Percentiles rank a stretch among this genome's conserved stretches.
These are phyloP conservation scores for Tylopilus intermedius DNA, from an alignment of 768 basidiomycete genomes.

Conservation along the genomic window DNA sequence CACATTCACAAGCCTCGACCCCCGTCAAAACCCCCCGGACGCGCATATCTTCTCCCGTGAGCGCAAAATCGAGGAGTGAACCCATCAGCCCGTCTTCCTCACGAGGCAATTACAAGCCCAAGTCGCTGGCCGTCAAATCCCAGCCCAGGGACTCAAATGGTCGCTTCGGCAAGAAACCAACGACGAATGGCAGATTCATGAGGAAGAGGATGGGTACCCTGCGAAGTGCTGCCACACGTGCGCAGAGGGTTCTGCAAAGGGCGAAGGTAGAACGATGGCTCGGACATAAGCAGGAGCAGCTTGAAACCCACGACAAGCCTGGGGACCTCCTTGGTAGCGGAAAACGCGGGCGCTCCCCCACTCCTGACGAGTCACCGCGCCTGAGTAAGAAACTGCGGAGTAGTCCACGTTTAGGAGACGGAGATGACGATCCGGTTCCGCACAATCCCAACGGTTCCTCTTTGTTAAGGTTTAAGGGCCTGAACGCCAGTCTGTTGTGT, in stretches of 20 bases:
- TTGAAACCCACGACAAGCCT: slow-evolving; percentile 11
- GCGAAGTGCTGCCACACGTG: slow-evolving; percentile 31
- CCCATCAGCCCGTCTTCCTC: slow-evolving; percentile 22
- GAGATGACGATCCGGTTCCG: slow-evolving; percentile 27
- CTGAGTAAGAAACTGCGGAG: slow-evolving; percentile 26
- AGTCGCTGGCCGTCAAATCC: slow-evolving; percentile 40
- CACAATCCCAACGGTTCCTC: slow-evolving; percentile 24
- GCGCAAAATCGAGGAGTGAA: slow-evolving; percentile 21
- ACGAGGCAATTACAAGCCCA: slow-evolving; percentile 31
- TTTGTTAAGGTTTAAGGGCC: slow-evolving; percentile 26
- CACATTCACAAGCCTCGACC: slow-evolving; percentile 8
- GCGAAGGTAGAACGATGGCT: slow-evolving; percentile 39
- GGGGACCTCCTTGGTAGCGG: slow-evolving; percentile 13
- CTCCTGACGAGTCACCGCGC: slow-evolving; percentile 23
- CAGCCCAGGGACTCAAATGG: slow-evolving; percentile 65
- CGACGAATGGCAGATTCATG: slow-evolving; percentile 41
- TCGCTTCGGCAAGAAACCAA: slow-evolving; percentile 60
- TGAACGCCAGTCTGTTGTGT: slow-evolving; percentile 46
- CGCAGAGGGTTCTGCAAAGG: slow-evolving; percentile 39
- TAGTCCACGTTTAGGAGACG: slow-evolving; percentile 14
- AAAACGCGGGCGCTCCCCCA: slow-evolving; percentile 22
- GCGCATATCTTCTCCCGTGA: slow-evolving; percentile 16
- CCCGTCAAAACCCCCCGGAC: slow-evolving; percentile 11
- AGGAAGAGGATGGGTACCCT: slow-evolving; percentile 31
- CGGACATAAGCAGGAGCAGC: slow-evolving; percentile 22